Percentiles rank a stretch among this genome's conserved stretches.
Evolutionary conservation across 2,329 filamentous ascomycete genomes (phyloP).

Genomic region (Dendryphion nanum): DNA sequence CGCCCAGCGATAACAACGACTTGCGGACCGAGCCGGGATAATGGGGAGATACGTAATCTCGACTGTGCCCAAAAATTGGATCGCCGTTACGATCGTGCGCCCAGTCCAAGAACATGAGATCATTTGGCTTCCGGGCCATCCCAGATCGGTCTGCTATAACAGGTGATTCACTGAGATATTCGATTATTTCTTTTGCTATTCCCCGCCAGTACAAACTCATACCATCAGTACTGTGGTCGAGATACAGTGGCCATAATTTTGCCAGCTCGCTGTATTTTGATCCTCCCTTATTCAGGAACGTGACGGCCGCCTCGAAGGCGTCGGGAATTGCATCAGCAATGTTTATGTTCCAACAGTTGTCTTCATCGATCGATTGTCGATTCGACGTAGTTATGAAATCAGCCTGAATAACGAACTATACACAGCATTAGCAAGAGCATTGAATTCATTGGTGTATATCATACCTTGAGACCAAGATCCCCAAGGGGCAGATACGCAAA

Average conservation of each 20-base stretch:
- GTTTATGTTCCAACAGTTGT: constrained; percentile 3
- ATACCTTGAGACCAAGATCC: constrained; percentile 14
- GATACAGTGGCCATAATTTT: not conserved
- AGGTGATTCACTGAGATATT: not conserved
- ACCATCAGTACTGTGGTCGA: not conserved
- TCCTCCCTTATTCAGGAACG: not conserved
- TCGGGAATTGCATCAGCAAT: not conserved
- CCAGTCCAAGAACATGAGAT: constrained; percentile 7
- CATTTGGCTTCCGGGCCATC: not conserved
- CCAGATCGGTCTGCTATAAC: not conserved
- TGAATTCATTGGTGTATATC: not conserved
- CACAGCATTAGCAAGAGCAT: not conserved
- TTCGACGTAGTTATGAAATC: constrained; percentile 9
- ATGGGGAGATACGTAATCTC: constrained; percentile 3
- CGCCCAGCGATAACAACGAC: not conserved
- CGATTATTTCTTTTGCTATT: not conserved
- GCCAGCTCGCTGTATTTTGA: not conserved
- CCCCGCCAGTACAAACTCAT: not conserved
- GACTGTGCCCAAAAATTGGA: constrained; percentile 4
- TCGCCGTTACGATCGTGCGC: constrained; percentile 6
- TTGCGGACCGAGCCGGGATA: not conserved
- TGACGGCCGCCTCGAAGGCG: constrained; percentile 2
- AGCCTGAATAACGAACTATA: constrained; percentile 9
- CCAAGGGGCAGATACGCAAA: constrained; percentile 21
- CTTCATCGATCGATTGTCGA: constrained; percentile 6